Percentiles rank a stretch among this genome's conserved stretches.
These are phyloP conservation scores for Boechera stricta DNA, from an alignment of 345 rosid species.

Conservation along the genomic window DNA sequence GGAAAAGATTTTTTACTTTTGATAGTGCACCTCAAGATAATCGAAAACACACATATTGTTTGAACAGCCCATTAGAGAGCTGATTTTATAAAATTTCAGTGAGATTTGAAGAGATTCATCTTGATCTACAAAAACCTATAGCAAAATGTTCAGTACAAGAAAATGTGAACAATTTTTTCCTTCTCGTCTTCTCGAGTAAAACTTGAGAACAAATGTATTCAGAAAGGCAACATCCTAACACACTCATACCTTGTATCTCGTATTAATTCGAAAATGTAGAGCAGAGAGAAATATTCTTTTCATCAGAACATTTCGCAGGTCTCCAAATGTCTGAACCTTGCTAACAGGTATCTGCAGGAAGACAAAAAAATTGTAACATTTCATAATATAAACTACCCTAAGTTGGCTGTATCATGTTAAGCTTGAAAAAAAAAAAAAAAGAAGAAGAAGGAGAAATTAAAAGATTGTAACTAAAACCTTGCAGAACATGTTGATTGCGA, in stretches of 20 bases:
- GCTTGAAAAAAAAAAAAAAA: neutral
- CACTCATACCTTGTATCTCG: conserved; percentile 86
- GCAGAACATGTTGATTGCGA: conserved; percentile 96
- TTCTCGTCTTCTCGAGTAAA: neutral
- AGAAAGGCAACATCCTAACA: conserved; percentile 3
- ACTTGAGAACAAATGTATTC: neutral
- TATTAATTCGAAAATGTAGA: conserved; percentile 95
- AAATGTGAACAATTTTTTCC: neutral
- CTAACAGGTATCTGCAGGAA: conserved; percentile 87
- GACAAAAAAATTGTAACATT: conserved; percentile 15
- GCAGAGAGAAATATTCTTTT: conserved; percentile 98
- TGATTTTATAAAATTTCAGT: neutral
- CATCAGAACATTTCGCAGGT: conserved; percentile 94
- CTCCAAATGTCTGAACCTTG: conserved; percentile 86
- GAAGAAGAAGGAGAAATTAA: neutral
- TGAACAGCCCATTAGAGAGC: conserved; percentile 9
- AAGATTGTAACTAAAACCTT: conserved; percentile 58
- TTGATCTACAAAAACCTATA: neutral
- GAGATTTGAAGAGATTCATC: neutral
- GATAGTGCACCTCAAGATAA: conserved; percentile 1
- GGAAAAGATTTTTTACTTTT: neutral
- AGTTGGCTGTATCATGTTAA: conserved; percentile 10
- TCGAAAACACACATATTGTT: neutral
- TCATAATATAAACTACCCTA: conserved; percentile 13
- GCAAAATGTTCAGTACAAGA: neutral